phyloP scores from a whole-genome alignment of 306 rosid genomes.

The Myrica gale region DNA sequence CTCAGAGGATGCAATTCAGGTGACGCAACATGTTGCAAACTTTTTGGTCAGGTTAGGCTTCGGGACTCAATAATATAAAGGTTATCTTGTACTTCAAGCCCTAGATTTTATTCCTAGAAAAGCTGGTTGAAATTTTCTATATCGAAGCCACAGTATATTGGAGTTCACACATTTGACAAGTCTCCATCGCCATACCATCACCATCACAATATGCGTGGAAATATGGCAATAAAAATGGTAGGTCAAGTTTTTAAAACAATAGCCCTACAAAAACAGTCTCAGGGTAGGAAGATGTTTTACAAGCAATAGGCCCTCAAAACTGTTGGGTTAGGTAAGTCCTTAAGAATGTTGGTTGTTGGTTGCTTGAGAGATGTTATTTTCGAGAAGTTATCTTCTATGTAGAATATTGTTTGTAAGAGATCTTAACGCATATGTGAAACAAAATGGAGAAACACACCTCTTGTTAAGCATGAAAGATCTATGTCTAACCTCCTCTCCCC shows the following conservation, averaged over 20 bases:
- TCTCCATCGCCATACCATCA: too few relatives aligned
- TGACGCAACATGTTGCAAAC: slow-evolving; percentile 71
- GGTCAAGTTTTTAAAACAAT: neutral
- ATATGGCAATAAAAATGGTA: neutral
- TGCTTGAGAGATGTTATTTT: neutral
- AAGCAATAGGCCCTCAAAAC: neutral
- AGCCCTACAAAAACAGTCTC: neutral
- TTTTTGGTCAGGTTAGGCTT: slow-evolving; percentile 77
- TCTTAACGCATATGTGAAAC: neutral
- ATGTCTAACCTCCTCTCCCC: neutral
- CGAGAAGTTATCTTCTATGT: neutral
- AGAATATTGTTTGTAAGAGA: neutral
- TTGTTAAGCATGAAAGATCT: neutral
- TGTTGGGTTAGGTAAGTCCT: too few relatives aligned
- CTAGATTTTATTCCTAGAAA: neutral
- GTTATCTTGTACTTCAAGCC: neutral
- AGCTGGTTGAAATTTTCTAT: neutral
- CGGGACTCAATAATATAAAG: neutral
- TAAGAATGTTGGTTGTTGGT: neutral
- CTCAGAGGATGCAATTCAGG: slow-evolving; percentile 78
- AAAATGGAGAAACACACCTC: neutral
- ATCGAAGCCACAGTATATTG: neutral
- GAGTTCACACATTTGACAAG: neutral
- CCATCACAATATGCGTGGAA: neutral
- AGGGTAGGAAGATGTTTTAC: neutral